phyloP scores from a whole-genome alignment of 164 flowering plant species.

The Macadamia tetraphylla region DNA sequence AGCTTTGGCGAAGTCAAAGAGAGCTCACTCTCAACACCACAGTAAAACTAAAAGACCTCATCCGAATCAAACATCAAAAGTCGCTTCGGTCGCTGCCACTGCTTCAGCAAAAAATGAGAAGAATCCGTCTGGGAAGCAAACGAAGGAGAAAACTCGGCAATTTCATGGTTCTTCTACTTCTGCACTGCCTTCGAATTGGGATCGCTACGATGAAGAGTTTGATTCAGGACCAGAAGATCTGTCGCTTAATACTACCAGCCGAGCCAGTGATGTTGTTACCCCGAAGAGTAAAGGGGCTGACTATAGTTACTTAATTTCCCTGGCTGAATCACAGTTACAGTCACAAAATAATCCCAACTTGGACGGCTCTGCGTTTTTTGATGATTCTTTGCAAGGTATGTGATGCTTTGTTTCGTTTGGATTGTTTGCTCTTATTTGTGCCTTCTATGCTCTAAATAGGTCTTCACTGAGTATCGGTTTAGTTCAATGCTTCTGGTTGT shows the following conservation, averaged over 20 bases:
- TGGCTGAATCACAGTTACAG: conserved; percentile 46
- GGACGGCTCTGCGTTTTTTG: conserved; percentile 31
- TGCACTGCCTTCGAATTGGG: conserved; percentile 66
- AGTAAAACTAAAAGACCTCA: conserved; percentile 30
- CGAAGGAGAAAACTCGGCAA: conserved; percentile 19
- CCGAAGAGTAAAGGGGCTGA: conserved; percentile 86
- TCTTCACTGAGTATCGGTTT: no score
- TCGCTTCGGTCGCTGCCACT: conserved; percentile 11
- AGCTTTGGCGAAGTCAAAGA: conserved; percentile 66
- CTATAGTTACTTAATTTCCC: conserved; percentile 47
- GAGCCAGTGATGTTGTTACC: conserved; percentile 27
- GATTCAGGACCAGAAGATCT: conserved; percentile 21
- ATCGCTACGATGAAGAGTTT: conserved; percentile 57
- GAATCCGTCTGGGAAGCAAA: conserved; percentile 23
- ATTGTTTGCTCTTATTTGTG: no score
- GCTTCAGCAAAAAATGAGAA: conserved; percentile 11
- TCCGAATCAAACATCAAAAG: conserved; percentile 31
- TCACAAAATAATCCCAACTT: conserved; percentile 15
- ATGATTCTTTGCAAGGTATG: conserved; percentile 44
- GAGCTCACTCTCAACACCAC: conserved; percentile 66
- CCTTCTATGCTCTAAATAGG: no score
- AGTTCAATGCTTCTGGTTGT: no score
- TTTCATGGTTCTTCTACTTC: conserved; percentile 15
- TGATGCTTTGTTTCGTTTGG: conserved; percentile 1
- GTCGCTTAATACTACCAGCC: conserved; percentile 3